Conservation (phyloP, 495 filamentous ascomycete genomes). For the Trypethelium eluteriae region DNA sequence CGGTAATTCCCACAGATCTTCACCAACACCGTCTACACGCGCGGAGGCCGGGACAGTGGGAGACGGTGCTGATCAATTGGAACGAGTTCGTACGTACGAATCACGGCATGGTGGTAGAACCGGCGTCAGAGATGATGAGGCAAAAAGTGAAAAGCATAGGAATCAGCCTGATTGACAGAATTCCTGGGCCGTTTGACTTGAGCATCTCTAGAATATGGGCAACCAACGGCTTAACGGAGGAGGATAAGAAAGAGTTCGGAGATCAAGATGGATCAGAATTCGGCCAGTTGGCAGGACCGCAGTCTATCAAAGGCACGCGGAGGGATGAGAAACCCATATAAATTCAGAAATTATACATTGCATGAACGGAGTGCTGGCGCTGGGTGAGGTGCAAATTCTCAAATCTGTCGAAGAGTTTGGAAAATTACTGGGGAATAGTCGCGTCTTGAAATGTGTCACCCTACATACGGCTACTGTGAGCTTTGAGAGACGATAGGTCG, state of each 20-base stretch:
- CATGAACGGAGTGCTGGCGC: neutral
- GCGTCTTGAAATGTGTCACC: no score
- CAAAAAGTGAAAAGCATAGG: constrained; percentile 79
- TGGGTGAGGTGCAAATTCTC: neutral
- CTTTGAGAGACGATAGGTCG: no score
- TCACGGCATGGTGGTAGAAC: constrained; percentile 80
- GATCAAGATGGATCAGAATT: constrained; percentile 3
- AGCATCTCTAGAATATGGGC: constrained; percentile 81
- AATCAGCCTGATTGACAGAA: constrained; percentile 78
- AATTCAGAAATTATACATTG: neutral
- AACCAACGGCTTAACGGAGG: constrained; percentile 48
- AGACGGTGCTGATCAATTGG: constrained; percentile 82
- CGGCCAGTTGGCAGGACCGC: neutral
- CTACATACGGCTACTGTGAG: no score
- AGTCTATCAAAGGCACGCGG: neutral
- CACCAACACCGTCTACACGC: constrained; percentile 91
- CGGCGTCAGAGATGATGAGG: constrained; percentile 76
- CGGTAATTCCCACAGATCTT: constrained; percentile 81
- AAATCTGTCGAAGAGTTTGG: neutral
- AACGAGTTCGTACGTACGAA: constrained; percentile 93
- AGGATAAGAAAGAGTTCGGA: constrained; percentile 12
- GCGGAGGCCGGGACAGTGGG: constrained; percentile 76
- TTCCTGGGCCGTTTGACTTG: constrained; percentile 79
- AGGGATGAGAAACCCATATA: neutral
- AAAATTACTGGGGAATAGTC: neutral